Evolutionary conservation across 768 basidiomycete species (phyloP).

Genomic region (Termitomyces heimii): DNA sequence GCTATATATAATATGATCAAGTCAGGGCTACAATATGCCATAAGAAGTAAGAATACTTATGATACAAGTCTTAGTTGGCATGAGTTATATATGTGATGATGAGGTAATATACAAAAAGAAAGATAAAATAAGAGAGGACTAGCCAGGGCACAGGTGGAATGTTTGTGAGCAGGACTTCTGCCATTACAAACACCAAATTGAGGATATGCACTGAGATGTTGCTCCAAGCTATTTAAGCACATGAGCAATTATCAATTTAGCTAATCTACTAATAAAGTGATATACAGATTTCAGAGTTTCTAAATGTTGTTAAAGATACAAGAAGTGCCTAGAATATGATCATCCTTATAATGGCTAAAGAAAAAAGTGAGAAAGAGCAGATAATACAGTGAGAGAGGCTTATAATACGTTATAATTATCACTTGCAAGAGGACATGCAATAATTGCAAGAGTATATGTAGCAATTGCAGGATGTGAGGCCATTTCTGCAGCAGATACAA

Average conservation of each 20-base stretch:
- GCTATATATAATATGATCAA: no score
- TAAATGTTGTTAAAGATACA: no score
- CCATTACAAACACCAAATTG: conserved; percentile 49
- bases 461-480: conserved; percentile 46
- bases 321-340: no score
- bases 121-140: conserved; percentile 36
- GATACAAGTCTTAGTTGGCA: conserved; percentile 56
- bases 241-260: no score
- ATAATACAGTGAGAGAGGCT: conserved; percentile 14
- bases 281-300: no score
- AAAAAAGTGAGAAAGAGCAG: no score
- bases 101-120: conserved; percentile 51
- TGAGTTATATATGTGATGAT: conserved; percentile 65
- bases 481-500: conserved; percentile 55
- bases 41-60: no score
- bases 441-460: no score
- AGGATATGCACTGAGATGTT: conserved; percentile 58
- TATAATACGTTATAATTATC: conserved; percentile 52
- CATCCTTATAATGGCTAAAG: no score
- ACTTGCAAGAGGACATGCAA: conserved; percentile 48
- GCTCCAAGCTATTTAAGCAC: conserved; percentile 41
- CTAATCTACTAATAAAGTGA: no score
- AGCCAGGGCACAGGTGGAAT: conserved; percentile 46
- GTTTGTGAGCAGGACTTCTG: conserved; percentile 55
- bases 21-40: no score